Percentiles rank a stretch among this genome's conserved stretches.
phyloP scores from a whole-genome alignment of 495 filamentous ascomycete species.

The Aspergillus baeticus region DNA sequence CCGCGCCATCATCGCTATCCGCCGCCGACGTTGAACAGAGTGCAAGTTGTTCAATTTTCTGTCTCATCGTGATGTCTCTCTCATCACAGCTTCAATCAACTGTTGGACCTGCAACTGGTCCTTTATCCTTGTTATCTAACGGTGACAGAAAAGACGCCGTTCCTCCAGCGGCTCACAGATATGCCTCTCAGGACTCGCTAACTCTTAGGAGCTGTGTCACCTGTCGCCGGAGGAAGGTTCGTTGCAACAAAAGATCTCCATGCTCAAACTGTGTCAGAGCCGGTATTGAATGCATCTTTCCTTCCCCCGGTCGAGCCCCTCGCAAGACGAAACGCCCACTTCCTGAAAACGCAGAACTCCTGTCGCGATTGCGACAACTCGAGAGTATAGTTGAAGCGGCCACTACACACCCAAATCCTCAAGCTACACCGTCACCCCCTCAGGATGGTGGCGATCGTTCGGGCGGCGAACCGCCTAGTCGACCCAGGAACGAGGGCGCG shows the following conservation, averaged over 20 bases:
- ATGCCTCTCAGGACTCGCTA: conserved; percentile 25
- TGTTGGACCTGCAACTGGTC: background rate
- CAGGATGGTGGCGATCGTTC: conserved; percentile 9
- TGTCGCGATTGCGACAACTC: conserved; percentile 73
- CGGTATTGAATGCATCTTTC: conserved; percentile 79
- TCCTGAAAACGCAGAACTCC: conserved; percentile 65
- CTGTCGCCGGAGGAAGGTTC: conserved; percentile 80
- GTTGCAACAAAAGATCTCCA: conserved; percentile 80
- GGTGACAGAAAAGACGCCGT: conserved; percentile 17
- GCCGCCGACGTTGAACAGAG: conserved; percentile 14
- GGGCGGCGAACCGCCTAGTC: conserved; percentile 4
- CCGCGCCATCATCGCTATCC: background rate
- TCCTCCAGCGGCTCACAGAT: conserved; percentile 8
- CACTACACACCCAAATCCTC: background rate
- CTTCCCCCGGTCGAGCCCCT: conserved; percentile 77
- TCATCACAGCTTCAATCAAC: conserved; percentile 7
- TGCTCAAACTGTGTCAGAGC: conserved; percentile 83
- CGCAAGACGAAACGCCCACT: conserved; percentile 61
- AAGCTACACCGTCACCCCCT: conserved; percentile 7
- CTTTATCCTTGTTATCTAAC: conserved; percentile 1
- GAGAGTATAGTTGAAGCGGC: conserved; percentile 71
- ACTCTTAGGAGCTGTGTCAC: conserved; percentile 80
- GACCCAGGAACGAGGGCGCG: conserved; percentile 16
- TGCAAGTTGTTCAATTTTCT: background rate
- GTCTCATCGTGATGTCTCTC: conserved; percentile 31